phyloP scores from a whole-genome alignment of 2,329 filamentous ascomycete genomes.

The Aspergillus sp. region DNA sequence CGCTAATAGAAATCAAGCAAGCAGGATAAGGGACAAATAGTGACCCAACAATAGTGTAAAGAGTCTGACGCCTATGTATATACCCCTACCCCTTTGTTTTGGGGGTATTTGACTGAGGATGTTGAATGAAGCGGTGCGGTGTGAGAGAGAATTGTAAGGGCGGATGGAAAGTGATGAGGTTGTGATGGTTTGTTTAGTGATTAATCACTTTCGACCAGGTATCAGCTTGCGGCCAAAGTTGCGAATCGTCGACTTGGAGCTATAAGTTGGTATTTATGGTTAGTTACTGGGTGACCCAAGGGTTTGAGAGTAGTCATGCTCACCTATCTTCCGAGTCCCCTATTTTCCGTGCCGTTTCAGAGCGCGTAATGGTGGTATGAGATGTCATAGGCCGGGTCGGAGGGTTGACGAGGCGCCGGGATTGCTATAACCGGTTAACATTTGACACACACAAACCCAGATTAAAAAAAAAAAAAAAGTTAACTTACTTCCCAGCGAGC shows the following conservation, averaged over 20 bases:
- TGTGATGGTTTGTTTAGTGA: neutral
- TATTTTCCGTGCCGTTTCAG: slow-evolving; percentile 23
- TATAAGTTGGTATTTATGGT: slow-evolving; percentile 10
- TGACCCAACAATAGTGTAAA: slow-evolving; percentile 4
- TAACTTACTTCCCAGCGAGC: slow-evolving; percentile 39
- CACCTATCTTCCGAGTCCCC: slow-evolving; percentile 35
- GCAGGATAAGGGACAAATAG: neutral
- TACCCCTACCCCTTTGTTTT: slow-evolving; percentile 20
- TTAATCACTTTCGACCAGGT: slow-evolving; percentile 22
- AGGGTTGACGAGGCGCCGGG: slow-evolving; percentile 33
- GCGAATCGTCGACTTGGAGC: slow-evolving; percentile 35
- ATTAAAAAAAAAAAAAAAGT: neutral
- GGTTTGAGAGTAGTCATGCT: neutral
- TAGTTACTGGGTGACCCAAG: neutral
- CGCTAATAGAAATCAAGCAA: neutral
- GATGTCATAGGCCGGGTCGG: slow-evolving; percentile 33
- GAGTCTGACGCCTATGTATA: slow-evolving; percentile 26
- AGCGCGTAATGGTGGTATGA: slow-evolving; percentile 23
- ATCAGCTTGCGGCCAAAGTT: slow-evolving; percentile 39
- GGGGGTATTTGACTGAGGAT: slow-evolving; percentile 25
- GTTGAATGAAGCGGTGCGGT: slow-evolving; percentile 9
- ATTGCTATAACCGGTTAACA: slow-evolving; percentile 29
- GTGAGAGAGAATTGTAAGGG: slow-evolving; percentile 1
- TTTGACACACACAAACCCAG: neutral
- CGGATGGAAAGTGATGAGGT: neutral